Base-by-base conservation (phyloP, 2,329 filamentous ascomycete genomes). In the Exophiala mesophila region DNA sequence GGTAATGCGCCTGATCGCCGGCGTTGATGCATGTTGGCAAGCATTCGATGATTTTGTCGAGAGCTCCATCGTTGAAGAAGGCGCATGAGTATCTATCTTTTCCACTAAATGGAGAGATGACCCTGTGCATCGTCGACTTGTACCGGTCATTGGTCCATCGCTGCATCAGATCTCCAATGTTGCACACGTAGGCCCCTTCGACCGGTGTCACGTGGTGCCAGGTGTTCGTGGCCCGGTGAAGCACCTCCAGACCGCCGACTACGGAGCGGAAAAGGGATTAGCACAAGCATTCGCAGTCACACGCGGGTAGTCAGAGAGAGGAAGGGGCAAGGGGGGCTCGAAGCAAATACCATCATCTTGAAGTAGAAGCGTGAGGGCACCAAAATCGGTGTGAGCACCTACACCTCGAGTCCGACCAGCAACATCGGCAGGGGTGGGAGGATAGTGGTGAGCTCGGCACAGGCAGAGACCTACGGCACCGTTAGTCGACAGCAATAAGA, bases 101-200 rank as follows among this genome's bases (percentile, higher is more conserved):
- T 12, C 31, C 26, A 12, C 17, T 21, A 6, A 36, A 15, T 49
- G 74, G 59, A 0, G 57, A 59, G 7, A 69, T 68, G 2, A 78
- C 71, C 7, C 73, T 59, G 54, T 77, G 74, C 15, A 76, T 70
- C 0, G 71, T 75, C 4, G 64, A 70, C 46, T 65, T 70, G 51
- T 73, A 73, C 13, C 57, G 63, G 50, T 73, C 67, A 55, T 76
- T 74, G 23, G 66, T 69, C 16, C 74, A 59, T 8, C 70, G 63
- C 65, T 73, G 70, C 59, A 75, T 61, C 39, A 72, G 73, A 35
- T 70, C 71, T 2, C 68, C 71, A 49, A 74, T 73, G 43, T 74
- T 74, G 23, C 74, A 68, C 1, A 74, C 69, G 2, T 73, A 52
- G 0, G 70, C 72, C 1, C 65, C 68, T 17, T 65, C n/a, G 70